These are phyloP conservation scores for Cenococcum geophilum DNA, from an alignment of 495 filamentous ascomycete species.

Conservation along the genomic window DNA sequence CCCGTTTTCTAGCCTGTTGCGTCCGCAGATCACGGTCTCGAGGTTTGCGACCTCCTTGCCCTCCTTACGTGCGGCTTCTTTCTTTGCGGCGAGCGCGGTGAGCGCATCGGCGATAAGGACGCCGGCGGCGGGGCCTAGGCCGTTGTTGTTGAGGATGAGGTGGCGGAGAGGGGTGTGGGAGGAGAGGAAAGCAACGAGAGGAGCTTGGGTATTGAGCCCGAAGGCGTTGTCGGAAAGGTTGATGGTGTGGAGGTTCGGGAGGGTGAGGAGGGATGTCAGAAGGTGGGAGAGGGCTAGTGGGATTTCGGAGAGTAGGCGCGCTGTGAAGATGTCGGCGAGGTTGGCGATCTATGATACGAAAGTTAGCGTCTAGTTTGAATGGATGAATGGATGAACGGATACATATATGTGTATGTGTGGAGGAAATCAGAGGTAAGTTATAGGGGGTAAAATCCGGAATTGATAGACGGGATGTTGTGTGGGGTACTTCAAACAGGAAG, in stretches of 20 bases:
- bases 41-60: slow-evolving; percentile 59
- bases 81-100: slow-evolving; percentile 68
- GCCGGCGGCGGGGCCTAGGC: slow-evolving; percentile 87
- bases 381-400: background rate
- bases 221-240: slow-evolving; percentile 98
- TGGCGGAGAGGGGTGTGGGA: slow-evolving; percentile 81
- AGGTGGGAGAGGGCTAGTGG: slow-evolving; percentile 80
- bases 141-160: slow-evolving; percentile 95
- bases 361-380: background rate
- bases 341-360: slow-evolving; percentile 59
- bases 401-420: too few species aligned
- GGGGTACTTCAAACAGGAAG: too few species aligned
- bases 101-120: slow-evolving; percentile 75
- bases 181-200: slow-evolving; percentile 65
- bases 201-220: slow-evolving; percentile 71
- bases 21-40: slow-evolving; percentile 91
- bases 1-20: slow-evolving; percentile 91
- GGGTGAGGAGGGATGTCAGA: slow-evolving; percentile 75
- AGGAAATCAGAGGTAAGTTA: too few species aligned
- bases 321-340: slow-evolving; percentile 95
- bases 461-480: too few species aligned
- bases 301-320: slow-evolving; percentile 87
- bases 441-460: too few species aligned
- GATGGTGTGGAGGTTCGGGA: slow-evolving; percentile 78
- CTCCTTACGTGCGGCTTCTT: slow-evolving; percentile 62